Conservation (phyloP, 1,284 basidiomycete species). For the Termitomyces sp. region DNA sequence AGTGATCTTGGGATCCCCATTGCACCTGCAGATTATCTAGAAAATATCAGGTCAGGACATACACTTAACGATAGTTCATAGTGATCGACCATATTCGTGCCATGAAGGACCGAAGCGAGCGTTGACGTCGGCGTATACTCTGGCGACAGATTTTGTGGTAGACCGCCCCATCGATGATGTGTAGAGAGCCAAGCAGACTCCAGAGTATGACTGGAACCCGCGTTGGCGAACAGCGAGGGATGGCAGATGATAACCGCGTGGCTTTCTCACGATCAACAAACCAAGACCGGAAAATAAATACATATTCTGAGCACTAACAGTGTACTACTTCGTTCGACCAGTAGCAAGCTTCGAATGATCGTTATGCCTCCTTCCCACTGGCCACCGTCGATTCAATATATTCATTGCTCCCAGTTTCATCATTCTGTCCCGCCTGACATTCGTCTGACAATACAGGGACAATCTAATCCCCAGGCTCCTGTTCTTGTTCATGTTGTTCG, state of each 20-base stretch:
- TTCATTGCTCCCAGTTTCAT: constrained; percentile 44
- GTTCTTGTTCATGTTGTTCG: constrained; percentile 12
- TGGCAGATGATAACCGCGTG: constrained; percentile 13
- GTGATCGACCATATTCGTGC: constrained; percentile 70
- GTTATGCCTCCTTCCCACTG: constrained; percentile 39
- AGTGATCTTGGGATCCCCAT: constrained; percentile 96
- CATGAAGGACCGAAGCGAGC: constrained; percentile 67
- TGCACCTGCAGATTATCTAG: constrained; percentile 87
- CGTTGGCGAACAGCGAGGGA: constrained; percentile 9
- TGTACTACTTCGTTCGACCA: too few relatives aligned
- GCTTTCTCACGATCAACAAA: constrained; percentile 18
- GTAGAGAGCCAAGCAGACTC: constrained; percentile 8
- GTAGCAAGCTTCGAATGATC: neutral
- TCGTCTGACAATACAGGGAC: constrained; percentile 29
- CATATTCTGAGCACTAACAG: too few relatives aligned
- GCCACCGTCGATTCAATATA: constrained; percentile 47
- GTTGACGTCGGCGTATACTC: constrained; percentile 75
- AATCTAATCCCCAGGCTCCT: constrained; percentile 11
- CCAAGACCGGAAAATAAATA: too few relatives aligned
- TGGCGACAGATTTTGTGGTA: constrained; percentile 64
- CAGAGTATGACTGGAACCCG: constrained; percentile 10
- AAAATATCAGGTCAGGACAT: constrained; percentile 19
- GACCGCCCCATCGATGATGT: constrained; percentile 54
- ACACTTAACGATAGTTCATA: constrained; percentile 13
- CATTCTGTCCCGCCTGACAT: constrained; percentile 41